phyloP scores from a whole-genome alignment of 2,329 filamentous ascomycete genomes.

The Talaromyces sp. region DNA sequence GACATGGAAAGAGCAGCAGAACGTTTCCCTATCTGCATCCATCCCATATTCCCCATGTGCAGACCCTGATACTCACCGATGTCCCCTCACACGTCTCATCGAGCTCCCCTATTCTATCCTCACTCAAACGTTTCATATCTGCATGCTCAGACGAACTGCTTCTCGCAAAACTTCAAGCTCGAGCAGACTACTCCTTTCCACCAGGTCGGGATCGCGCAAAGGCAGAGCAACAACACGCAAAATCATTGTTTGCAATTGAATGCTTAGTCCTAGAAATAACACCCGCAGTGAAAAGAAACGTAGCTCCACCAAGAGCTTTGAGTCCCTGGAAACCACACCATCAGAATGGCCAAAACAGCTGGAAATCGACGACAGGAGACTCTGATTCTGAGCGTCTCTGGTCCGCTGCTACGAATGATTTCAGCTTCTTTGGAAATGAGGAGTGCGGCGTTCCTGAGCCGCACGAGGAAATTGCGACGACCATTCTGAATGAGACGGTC shows the following conservation, averaged over 20 bases:
- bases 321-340: slow-evolving; percentile 41
- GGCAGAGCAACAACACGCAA: slow-evolving; percentile 48
- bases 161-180: slow-evolving; percentile 52
- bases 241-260: slow-evolving; percentile 53
- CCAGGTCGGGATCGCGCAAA: slow-evolving; percentile 51
- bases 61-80: slow-evolving; percentile 55
- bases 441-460: slow-evolving; percentile 46
- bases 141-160: slow-evolving; percentile 55
- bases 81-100: slow-evolving; percentile 47
- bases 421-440: slow-evolving; percentile 59
- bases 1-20: slow-evolving; percentile 22
- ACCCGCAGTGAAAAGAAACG: slow-evolving; percentile 26
- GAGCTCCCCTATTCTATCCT: slow-evolving; percentile 41
- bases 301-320: slow-evolving; percentile 18
- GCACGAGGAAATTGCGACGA: slow-evolving; percentile 43
- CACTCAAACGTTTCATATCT: slow-evolving; percentile 53
- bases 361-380: slow-evolving; percentile 57
- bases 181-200: slow-evolving; percentile 57
- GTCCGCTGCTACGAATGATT: slow-evolving; percentile 57
- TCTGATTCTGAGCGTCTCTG: slow-evolving; percentile 57
- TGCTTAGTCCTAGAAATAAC: slow-evolving; percentile 56
- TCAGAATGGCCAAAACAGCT: slow-evolving; percentile 45
- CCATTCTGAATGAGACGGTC: slow-evolving; percentile 43
- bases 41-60: slow-evolving; percentile 52
- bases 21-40: slow-evolving; percentile 48